Conservation (phyloP, 2,329 filamentous ascomycete species). For the Talaromyces sp. region DNA sequence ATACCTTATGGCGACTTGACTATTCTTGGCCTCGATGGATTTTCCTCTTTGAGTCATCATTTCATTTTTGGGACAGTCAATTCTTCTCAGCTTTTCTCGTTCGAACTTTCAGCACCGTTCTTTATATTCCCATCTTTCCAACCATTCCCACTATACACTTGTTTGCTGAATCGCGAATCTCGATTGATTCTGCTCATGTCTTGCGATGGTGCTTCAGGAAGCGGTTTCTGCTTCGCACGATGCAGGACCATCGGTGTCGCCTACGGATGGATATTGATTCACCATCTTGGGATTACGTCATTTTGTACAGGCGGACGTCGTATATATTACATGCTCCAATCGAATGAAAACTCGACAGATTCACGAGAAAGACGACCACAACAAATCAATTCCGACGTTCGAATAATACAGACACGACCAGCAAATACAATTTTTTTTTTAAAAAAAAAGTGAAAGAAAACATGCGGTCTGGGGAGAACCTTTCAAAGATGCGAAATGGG, state of each 20-base stretch:
- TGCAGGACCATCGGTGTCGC: background rate
- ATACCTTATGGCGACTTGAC: slow-evolving; percentile 14
- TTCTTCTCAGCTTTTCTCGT: background rate
- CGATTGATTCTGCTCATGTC: background rate
- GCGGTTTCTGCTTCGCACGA: background rate
- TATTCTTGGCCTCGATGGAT: slow-evolving; percentile 1
- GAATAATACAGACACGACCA: background rate
- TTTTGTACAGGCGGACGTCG: background rate
- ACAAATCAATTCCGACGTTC: background rate
- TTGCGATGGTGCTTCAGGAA: background rate
- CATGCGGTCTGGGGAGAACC: background rate
- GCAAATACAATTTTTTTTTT: background rate
- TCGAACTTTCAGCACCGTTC: background rate
- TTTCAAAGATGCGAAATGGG: background rate
- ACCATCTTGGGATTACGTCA: background rate
- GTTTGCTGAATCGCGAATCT: background rate
- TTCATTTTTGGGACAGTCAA: background rate
- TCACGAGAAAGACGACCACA: background rate
- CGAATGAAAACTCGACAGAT: background rate
- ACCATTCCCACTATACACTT: background rate
- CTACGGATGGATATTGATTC: background rate
- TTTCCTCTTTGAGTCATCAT: background rate
- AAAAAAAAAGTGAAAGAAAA: background rate
- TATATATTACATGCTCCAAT: background rate
- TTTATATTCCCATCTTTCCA: background rate